Percentiles rank a stretch among this genome's conserved stretches.
Conservation (phyloP, 2,329 filamentous ascomycete species). For the Teratosphaeria zuluensis region DNA sequence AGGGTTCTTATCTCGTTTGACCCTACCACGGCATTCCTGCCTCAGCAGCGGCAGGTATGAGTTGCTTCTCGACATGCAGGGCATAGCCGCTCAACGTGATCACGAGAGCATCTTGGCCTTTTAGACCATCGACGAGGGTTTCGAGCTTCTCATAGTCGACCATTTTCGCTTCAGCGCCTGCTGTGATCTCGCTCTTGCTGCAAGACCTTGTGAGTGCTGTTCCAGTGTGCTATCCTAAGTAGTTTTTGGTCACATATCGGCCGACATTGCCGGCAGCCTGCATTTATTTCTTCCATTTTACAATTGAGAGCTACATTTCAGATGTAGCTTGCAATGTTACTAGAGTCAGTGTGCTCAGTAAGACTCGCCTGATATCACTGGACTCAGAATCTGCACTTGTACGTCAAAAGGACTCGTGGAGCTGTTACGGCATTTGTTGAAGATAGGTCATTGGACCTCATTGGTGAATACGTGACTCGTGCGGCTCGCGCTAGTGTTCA, state of each 20-base stretch:
- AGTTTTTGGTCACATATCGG: slow-evolving; percentile 24
- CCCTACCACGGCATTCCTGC: slow-evolving; percentile 20
- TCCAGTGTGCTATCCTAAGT: slow-evolving; percentile 21
- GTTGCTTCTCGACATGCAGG: slow-evolving; percentile 15
- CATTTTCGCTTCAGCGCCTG: slow-evolving; percentile 12
- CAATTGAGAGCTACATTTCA: too few species aligned
- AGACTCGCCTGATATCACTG: too few species aligned
- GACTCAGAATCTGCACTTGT: too few species aligned
- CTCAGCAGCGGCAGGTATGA: slow-evolving; percentile 21
- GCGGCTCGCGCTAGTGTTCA: too few species aligned
- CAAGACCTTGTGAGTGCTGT: slow-evolving; percentile 32
- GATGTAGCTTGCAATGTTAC: too few species aligned
- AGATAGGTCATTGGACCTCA: too few species aligned
- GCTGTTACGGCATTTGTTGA: too few species aligned
- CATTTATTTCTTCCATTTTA: too few species aligned
- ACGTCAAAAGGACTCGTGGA: too few species aligned
- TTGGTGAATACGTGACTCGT: too few species aligned
- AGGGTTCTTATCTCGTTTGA: too few species aligned
- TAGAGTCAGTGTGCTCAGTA: too few species aligned
- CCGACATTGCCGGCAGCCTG: slow-evolving; percentile 24
- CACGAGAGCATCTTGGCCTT: slow-evolving; percentile 25
- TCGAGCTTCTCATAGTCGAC: slow-evolving; percentile 19
- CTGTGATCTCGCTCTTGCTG: slow-evolving; percentile 29
- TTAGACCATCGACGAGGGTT: slow-evolving; percentile 17
- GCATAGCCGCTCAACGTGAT: slow-evolving; percentile 22